phyloP scores from a whole-genome alignment of 176 grass and related monocot genomes.

The Oropetium thomaeum region DNA sequence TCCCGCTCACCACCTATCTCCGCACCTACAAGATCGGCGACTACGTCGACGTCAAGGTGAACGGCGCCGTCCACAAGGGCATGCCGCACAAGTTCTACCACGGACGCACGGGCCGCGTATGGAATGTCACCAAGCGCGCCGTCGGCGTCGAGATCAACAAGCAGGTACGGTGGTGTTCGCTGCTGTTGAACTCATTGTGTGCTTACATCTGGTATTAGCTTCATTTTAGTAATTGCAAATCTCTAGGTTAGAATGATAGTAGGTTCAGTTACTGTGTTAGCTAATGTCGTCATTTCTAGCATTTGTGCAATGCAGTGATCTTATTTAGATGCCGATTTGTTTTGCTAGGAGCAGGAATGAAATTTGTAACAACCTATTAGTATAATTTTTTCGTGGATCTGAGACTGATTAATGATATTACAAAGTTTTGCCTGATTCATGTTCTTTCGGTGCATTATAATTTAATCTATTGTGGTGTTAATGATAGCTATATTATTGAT shows the following conservation, averaged over 20 bases:
- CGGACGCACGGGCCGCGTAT: conserved; percentile 67
- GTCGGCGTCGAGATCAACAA: conserved; percentile 88
- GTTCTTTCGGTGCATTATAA: no score
- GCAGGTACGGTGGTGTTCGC: conserved; percentile 38
- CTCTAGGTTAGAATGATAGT: background rate
- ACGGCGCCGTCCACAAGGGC: conserved; percentile 81
- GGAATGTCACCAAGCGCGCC: conserved; percentile 87
- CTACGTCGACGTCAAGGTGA: conserved; percentile 73
- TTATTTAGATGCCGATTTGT: background rate
- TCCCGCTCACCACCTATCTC: conserved; percentile 75
- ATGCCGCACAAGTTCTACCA: conserved; percentile 97
- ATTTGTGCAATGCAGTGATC: no score
- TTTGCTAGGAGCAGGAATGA: background rate
- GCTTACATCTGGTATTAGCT: background rate
- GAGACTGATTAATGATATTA: no score
- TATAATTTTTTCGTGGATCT: no score
- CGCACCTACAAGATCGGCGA: conserved; percentile 80
- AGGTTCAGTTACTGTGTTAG: background rate
- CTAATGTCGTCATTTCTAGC: background rate
- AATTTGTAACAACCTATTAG: no score
- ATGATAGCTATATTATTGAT: background rate
- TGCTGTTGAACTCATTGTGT: background rate
- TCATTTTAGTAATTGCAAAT: background rate
- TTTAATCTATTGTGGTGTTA: no score
- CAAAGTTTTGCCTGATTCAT: no score